A percentile compares a stretch with the other conserved stretches of the same genome.
phyloP scores from a whole-genome alignment of 345 rosid species.

The Salix purpurea region DNA sequence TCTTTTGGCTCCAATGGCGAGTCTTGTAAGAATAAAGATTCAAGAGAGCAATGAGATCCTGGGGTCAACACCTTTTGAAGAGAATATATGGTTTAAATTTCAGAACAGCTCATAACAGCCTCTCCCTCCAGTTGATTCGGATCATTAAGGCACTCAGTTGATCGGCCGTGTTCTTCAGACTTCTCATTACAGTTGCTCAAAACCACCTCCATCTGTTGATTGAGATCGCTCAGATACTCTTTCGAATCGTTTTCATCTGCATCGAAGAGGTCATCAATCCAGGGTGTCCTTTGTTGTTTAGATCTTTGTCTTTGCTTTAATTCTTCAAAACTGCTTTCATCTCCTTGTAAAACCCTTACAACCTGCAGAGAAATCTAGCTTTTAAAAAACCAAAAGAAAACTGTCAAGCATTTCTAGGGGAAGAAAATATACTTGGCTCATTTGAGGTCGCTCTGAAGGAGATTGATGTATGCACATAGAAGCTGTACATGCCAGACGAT shows the following conservation, averaged over 20 bases:
- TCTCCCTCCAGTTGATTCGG: not conserved
- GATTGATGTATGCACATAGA: constrained; percentile 57
- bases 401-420: constrained; percentile 22
- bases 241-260: constrained; percentile 72
- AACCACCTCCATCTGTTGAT: constrained; percentile 57
- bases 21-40: not conserved
- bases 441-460: constrained; percentile 59
- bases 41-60: not conserved
- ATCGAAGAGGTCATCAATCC: constrained; percentile 51
- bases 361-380: constrained; percentile 33
- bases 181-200: constrained; percentile 14
- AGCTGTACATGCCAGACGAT: constrained; percentile 43
- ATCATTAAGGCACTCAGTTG: not conserved
- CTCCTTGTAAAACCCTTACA: constrained; percentile 54
- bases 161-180: not conserved
- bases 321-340: constrained; percentile 32
- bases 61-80: not conserved
- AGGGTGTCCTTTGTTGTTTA: constrained; percentile 51
- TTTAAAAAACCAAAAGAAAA: not conserved
- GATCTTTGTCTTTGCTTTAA: constrained; percentile 30
- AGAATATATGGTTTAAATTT: not conserved
- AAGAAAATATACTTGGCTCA: constrained; percentile 60
- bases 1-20: not conserved
- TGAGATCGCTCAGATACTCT: constrained; percentile 48
- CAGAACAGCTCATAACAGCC: too few relatives aligned